Conservation (phyloP, 306 rosid species). For the Ochetophila trinervis region DNA sequence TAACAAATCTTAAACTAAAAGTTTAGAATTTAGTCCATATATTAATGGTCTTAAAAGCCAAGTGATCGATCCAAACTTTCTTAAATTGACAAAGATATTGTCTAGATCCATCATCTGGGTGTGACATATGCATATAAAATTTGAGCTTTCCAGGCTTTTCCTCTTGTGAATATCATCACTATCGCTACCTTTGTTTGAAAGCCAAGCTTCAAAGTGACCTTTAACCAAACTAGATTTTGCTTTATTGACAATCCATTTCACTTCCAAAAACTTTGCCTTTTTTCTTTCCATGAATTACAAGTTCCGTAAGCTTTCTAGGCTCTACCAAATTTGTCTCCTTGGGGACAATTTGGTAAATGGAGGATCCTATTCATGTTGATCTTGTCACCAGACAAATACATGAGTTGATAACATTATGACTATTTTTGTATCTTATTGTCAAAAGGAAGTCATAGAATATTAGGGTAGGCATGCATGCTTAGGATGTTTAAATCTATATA, state of each 20-base stretch:
- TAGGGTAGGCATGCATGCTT: background rate
- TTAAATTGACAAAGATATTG: background rate
- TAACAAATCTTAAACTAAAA: background rate
- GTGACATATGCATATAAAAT: background rate
- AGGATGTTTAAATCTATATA: background rate
- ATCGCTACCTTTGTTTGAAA: constrained; percentile 42
- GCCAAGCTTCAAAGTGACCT: constrained; percentile 36
- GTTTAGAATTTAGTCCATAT: background rate
- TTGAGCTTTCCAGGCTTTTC: background rate
- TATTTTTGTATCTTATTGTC: background rate
- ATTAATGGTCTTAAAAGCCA: constrained; percentile 8
- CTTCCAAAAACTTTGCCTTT: constrained; percentile 1
- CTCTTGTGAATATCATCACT: constrained; percentile 8
- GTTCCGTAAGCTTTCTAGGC: background rate
- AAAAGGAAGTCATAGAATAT: constrained; percentile 2
- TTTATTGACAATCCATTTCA: constrained; percentile 34
- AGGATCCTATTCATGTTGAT: background rate
- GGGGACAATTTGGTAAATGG: constrained; percentile 1
- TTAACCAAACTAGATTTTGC: constrained; percentile 28
- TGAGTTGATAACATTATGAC: background rate
- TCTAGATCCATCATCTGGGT: background rate
- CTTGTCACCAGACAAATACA: background rate
- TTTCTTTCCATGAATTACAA: constrained; percentile 10
- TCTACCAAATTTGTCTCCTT: background rate
- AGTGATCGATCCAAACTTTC: constrained; percentile 2